Evolutionary conservation across 352 stramenopile species (phyloP), one percentile per base, ranked within the genome.

Genomic region (Plasmopara muralis): DNA sequence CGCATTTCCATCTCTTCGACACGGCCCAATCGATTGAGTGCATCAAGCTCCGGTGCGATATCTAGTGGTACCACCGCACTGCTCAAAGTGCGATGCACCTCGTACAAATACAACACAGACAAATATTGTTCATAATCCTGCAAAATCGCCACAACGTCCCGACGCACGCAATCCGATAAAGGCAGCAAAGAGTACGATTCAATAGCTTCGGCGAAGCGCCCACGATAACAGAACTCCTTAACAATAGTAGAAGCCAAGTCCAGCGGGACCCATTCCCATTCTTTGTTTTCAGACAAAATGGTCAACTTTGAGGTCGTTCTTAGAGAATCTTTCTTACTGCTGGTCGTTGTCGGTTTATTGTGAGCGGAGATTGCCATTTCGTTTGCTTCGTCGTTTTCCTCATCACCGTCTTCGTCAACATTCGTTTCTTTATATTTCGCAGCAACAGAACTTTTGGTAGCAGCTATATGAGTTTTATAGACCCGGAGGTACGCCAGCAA

Each of bases 101-200:
- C 46, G 61, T 83, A 83, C n/a, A 87, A 52, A 8, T 67, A 49
- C 28, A 82, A 46, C 20, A 87, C 28, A 7, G 59, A 62, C 49
- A 62, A 55, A 45, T 68, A 87, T 57, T 87, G 74, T 41, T 87
- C 74, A 49, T 74, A 79, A 50, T 81, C 57, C 18, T 70, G 59
- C 37, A 85, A 47, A 55, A 75, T 43, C 6, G 35, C 13, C 38
- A 70, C 71, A 18, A 81, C 47, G 30, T 75, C 56, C 29, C 43
- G 53, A 29, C 72, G 62, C 31, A 59, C 53, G 1, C 15, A 10
- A 44, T 76, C 53, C 5, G 49, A 48, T 29, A 87, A 47, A 33
- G 64, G 56, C 28, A 87, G 62, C 34, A 52, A 53, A 37, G 61
- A 50, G 59, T 83, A 85, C 30, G 74, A 70, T 14, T 68, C 61